Base-by-base conservation (phyloP, 2,329 filamentous ascomycete species). In the Emericellopsis cladophorae region DNA sequence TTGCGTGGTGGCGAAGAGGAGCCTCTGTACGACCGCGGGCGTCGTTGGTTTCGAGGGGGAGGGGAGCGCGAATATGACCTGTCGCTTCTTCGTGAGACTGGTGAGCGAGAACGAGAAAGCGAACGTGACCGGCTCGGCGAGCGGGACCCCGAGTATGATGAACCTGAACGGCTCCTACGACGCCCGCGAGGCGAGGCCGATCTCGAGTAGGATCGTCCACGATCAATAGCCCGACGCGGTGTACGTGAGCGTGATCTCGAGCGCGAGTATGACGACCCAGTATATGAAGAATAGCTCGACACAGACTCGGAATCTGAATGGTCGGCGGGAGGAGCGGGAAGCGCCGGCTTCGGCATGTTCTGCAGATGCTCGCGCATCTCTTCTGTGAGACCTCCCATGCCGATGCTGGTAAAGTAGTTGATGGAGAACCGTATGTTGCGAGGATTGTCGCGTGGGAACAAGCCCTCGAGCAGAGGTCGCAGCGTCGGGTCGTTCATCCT, bases 361-460 rank as follows among this genome's bases (percentile, higher is more conserved):
- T 89, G 84, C 42, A 98, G 72, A 56, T 82, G 79, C 54, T 93
- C 86, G 59, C 92, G 81, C 87, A 95, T 94, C 49, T 88, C 84
- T 57, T 98, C 92, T 2, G 92, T 98, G 46, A 98, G 72, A 21
- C 77, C 79, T 56, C 92, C 92, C 84, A 98, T 93, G 44, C 89
- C 88, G 53, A 98, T 94, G 53, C 88, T 92, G 9, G 92, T 98
- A 60, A 98, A 96, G 71, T 95, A 98, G 64, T 98, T 98, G 79
- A 98, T 95, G 39, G 89, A 86, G 69, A 98, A 98, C 41, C 90
- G 80, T 32, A 89, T 88, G 61, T 95, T 92, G 55, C 85, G 81
- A 21, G 88, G 78, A 53, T 88, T 86, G 58, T 96, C 89, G 45
- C 70, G 81, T 0, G 92, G 92, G 70, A 98, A 96, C 35, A 98